phyloP scores from a whole-genome alignment of 2,329 filamentous ascomycete species.

The Chrysoporthe deuterocubensis region DNA sequence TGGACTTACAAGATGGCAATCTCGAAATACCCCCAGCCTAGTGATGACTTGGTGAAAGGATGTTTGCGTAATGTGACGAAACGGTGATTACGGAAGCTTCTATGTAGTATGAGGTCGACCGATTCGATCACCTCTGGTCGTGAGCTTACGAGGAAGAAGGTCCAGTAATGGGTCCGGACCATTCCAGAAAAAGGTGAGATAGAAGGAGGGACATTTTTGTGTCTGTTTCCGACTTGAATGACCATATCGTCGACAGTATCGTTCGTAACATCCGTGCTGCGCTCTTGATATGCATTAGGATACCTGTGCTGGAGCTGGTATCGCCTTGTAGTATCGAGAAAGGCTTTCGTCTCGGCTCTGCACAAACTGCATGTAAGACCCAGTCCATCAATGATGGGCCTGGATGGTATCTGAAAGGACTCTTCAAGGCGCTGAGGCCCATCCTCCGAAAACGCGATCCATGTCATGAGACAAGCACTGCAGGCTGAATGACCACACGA shows the following conservation, averaged over 20 bases:
- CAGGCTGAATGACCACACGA: constrained; percentile 13
- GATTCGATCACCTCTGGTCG: constrained; percentile 13
- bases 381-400: not conserved
- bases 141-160: constrained; percentile 12
- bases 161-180: constrained; percentile 11
- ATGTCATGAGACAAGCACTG: constrained; percentile 15
- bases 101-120: constrained; percentile 19
- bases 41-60: constrained; percentile 17
- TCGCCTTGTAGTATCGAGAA: not conserved
- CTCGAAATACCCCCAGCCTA: constrained; percentile 18
- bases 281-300: not conserved
- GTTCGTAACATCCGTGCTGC: not conserved
- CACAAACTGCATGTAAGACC: not conserved
- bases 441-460: constrained; percentile 8
- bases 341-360: not conserved
- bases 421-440: not conserved
- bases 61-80: constrained; percentile 16
- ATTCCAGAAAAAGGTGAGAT: constrained; percentile 17
- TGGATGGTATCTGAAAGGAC: not conserved
- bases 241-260: constrained; percentile 5
- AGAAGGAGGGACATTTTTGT: constrained; percentile 13
- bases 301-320: not conserved
- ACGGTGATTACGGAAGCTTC: constrained; percentile 6
- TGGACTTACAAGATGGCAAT: constrained; percentile 2
- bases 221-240: constrained; percentile 20